These are phyloP conservation scores for Ashbya aceris DNA, from an alignment of 1,139 yeast genomes.

Conservation along the genomic window DNA sequence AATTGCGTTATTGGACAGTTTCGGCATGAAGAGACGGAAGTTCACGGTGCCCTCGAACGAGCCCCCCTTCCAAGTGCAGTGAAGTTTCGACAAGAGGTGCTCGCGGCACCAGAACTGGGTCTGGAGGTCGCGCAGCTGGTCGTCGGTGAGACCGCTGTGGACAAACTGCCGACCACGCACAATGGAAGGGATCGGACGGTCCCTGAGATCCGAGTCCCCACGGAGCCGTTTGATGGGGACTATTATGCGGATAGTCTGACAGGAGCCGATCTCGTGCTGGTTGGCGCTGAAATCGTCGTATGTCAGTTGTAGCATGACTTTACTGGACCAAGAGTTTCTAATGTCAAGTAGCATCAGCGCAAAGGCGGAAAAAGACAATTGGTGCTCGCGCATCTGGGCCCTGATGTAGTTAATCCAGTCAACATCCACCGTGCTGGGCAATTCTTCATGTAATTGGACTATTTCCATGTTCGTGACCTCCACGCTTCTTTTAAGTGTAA, in stretches of 20 bases:
- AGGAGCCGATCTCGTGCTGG: constrained; percentile 22
- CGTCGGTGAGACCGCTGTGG: constrained; percentile 47
- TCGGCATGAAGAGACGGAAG: constrained; percentile 22
- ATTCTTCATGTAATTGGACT: constrained; percentile 20
- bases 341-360: constrained; percentile 24
- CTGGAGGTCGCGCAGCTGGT: constrained; percentile 42
- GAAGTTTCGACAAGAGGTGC: constrained; percentile 45
- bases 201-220: constrained; percentile 36
- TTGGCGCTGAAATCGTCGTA: constrained; percentile 22
- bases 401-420: constrained; percentile 20
- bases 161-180: constrained; percentile 62
- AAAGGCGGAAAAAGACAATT: constrained; percentile 14
- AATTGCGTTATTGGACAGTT: constrained; percentile 19
- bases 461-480: constrained; percentile 27
- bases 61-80: constrained; percentile 51
- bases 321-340: constrained; percentile 29
- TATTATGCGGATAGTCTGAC: constrained; percentile 50
- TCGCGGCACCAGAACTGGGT: constrained; percentile 78
- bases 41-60: constrained; percentile 19
- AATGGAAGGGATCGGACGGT: constrained; percentile 62
- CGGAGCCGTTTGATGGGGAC: constrained; percentile 58
- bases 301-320: constrained; percentile 13
- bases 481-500: constrained; percentile 29
- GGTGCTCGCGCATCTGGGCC: constrained; percentile 5
- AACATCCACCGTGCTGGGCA: constrained; percentile 10